phyloP scores from a whole-genome alignment of 441 rosid genomes.

The Flueggea neowawraea region DNA sequence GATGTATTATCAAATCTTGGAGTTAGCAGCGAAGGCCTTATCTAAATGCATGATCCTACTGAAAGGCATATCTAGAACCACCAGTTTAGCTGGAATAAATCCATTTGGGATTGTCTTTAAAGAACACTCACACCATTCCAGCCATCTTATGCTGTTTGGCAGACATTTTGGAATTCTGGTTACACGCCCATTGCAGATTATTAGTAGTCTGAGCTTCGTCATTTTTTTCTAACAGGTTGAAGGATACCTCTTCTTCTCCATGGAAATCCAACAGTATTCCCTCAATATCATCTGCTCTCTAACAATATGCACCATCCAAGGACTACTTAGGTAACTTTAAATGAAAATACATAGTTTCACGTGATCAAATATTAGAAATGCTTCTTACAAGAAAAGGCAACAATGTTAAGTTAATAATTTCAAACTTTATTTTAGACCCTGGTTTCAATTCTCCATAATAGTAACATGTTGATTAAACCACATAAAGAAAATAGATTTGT shows the following conservation, averaged over 20 bases:
- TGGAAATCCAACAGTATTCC: constrained; percentile 18
- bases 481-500: too few relatives aligned
- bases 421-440: too few relatives aligned
- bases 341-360: too few relatives aligned
- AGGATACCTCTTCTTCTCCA: constrained; percentile 4
- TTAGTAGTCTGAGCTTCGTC: constrained; percentile 12
- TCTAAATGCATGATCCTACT: constrained; percentile 11
- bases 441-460: too few relatives aligned
- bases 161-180: constrained; percentile 13
- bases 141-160: constrained; percentile 17
- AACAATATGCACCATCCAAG: not conserved
- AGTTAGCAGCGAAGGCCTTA: not conserved
- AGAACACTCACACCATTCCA: constrained; percentile 25
- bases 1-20: constrained; percentile 7
- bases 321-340: not conserved
- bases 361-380: too few relatives aligned
- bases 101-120: constrained; percentile 9
- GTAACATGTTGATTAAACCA: too few relatives aligned
- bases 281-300: constrained; percentile 19
- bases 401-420: too few relatives aligned
- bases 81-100: constrained; percentile 15
- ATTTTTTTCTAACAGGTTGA: constrained; percentile 13
- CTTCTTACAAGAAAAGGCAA: too few relatives aligned
- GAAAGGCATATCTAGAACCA: constrained; percentile 14
- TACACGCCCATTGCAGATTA: not conserved